Evolutionary conservation across 2,329 filamentous ascomycete species (phyloP), one percentile per base, ranked within the genome.

Genomic region (Metarhizium album): DNA sequence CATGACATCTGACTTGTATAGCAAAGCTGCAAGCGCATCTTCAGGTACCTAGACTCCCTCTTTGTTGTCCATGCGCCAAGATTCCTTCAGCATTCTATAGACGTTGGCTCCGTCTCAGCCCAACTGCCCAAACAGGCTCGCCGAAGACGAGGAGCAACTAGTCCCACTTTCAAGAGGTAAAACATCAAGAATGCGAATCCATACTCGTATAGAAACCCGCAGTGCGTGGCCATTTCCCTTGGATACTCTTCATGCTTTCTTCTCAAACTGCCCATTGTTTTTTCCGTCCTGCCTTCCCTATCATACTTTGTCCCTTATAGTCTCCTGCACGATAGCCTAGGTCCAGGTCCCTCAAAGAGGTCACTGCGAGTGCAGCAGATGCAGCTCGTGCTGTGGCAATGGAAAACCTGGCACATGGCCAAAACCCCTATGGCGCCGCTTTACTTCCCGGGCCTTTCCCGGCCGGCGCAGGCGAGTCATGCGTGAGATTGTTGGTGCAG

Each of bases 291-390:
- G 5, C 18, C 5, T 22, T 40, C 8, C 37, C 16, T 6, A n/a
- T 40, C 18, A 7, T 20, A 40, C 37, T 20, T 20, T n/a, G n/a
- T 18, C 37, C 6, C 20, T 20, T 20, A 9, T 16, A 16, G 37
- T 16, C 16, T 9, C 16, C n/a, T 20, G 8, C n/a, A 9, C 35
- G 14, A 20, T 16, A 4, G 16, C 37, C 7, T 20, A 16, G 3
- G 6, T 13, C 11, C 8, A 73, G 73, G 71, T 62, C 66, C 42
- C 67, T 74, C 24, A 54, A 65, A 57, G 55, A 71, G 14, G 57
- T 63, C 8, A 57, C 59, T 22, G 67, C 68, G 18, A 63, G 55
- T 5, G 64, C 62, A 42, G 60, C 60, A 37, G 71, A 73, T 56
- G 65, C 66, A 20, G 49, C 51, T 27, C 67, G 66, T 27, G 58